Conservation (phyloP, 345 rosid genomes). For the Brassica incana region DNA sequence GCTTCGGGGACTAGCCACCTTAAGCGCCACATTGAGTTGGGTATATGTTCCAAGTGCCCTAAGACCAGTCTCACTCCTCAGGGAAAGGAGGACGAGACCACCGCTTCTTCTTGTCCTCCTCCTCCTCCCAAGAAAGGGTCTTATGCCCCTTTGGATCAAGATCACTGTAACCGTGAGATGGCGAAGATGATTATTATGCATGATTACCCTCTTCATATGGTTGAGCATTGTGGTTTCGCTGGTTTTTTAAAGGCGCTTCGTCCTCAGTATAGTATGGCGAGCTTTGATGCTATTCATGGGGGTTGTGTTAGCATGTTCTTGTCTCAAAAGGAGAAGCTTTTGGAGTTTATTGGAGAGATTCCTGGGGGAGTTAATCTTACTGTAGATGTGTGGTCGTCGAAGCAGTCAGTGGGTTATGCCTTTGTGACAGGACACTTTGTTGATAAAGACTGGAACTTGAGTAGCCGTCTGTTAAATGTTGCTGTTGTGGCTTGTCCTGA, state of each 20-base stretch:
- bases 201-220: conserved; percentile 85
- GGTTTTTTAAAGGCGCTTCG: conserved; percentile 67
- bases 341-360: conserved; percentile 59
- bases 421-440: conserved; percentile 75
- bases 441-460: conserved; percentile 71
- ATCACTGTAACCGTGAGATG: conserved; percentile 66
- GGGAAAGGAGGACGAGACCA: conserved; percentile 23
- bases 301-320: conserved; percentile 68
- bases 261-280: conserved; percentile 57
- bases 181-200: conserved; percentile 83
- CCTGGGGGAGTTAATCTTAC: conserved; percentile 77
- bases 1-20: conserved; percentile 95
- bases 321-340: conserved; percentile 60
- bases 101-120: conserved; percentile 32
- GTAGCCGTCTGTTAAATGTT: conserved; percentile 58
- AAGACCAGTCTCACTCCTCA: conserved; percentile 40
- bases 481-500: conserved; percentile 73
- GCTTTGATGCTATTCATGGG: conserved; percentile 57
- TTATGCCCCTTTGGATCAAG: conserved; percentile 50
- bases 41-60: conserved; percentile 65
- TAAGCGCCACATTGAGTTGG: conserved; percentile 81
- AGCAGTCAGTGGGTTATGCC: conserved; percentile 61
- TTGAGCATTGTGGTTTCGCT: conserved; percentile 70
- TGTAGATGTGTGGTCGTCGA: conserved; percentile 71
- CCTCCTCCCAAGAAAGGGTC: conserved; percentile 63